A percentile compares a stretch with the other conserved stretches of the same genome.
Conservation (phyloP, 768 basidiomycete genomes). For the Tremella yokohamensis region DNA sequence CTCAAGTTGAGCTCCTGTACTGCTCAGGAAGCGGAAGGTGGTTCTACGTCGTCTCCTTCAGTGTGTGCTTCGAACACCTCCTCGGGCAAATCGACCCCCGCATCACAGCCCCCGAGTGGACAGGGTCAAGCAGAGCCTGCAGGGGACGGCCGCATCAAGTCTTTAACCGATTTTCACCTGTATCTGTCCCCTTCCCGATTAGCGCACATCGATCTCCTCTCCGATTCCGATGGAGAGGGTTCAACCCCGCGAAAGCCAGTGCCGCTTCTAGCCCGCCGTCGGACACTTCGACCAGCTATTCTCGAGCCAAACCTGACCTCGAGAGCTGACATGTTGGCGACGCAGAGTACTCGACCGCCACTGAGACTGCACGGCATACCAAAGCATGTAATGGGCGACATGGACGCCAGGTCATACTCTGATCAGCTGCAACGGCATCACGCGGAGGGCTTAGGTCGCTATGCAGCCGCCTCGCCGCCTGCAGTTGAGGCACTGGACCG, state of each 20-base stretch:
- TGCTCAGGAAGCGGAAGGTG: too few relatives aligned
- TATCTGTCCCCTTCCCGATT: conserved; percentile 48
- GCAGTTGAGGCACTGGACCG: background rate
- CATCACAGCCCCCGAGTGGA: too few relatives aligned
- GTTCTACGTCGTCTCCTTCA: too few relatives aligned
- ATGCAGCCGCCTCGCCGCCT: conserved; percentile 8
- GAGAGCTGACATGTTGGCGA: conserved; percentile 9
- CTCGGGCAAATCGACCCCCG: too few relatives aligned
- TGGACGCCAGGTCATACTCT: conserved; percentile 35
- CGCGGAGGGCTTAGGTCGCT: conserved; percentile 26
- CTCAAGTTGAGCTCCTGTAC: too few relatives aligned
- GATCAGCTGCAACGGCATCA: conserved; percentile 41
- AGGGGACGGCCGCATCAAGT: conserved; percentile 32
- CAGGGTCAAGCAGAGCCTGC: too few relatives aligned
- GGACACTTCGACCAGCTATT: conserved; percentile 20
- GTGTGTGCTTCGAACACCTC: too few relatives aligned
- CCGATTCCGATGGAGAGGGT: conserved; percentile 35
- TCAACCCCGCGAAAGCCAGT: background rate
- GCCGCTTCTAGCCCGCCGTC: background rate
- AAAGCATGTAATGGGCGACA: background rate
- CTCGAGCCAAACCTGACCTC: conserved; percentile 9
- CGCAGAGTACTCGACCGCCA: conserved; percentile 18
- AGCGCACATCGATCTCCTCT: conserved; percentile 39
- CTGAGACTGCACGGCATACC: conserved; percentile 19
- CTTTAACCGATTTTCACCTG: conserved; percentile 45